Evolutionary conservation across 208 protist species (phyloP).

Genomic region (Phytomonas serpens): DNA sequence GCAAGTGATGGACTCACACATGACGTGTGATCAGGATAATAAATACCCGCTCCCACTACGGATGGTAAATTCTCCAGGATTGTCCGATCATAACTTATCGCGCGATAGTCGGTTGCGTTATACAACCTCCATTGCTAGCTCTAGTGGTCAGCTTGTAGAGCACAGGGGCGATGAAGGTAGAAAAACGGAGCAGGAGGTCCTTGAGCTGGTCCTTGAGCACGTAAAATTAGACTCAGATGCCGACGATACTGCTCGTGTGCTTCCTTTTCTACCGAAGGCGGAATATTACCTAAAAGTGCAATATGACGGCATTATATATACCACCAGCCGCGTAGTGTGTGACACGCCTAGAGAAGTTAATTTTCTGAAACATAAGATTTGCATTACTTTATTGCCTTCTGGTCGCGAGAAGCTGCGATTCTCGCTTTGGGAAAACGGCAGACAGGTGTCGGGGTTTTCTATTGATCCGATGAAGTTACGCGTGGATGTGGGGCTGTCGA

Average conservation of each 20-base stretch:
- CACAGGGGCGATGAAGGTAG: neutral
- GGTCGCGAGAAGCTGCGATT: slow-evolving; percentile 62
- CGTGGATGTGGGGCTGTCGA: slow-evolving; percentile 22
- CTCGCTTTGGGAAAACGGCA: slow-evolving; percentile 67
- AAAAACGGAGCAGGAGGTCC: neutral
- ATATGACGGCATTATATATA: slow-evolving; percentile 34
- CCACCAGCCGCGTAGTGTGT: slow-evolving; percentile 34
- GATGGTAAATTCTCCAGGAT: neutral
- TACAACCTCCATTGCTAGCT: neutral
- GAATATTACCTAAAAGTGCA: slow-evolving; percentile 63
- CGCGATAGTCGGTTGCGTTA: neutral
- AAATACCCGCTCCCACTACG: neutral
- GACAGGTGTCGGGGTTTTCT: slow-evolving; percentile 78
- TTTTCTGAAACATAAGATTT: slow-evolving; percentile 28
- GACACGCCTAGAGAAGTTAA: slow-evolving; percentile 41
- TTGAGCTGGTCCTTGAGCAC: slow-evolving; percentile 29
- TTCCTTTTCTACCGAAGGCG: slow-evolving; percentile 57
- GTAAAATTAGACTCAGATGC: slow-evolving; percentile 45
- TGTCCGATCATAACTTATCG: neutral
- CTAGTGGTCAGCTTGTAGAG: neutral
- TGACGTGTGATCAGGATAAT: neutral
- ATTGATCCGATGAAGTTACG: slow-evolving; percentile 66
- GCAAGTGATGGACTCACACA: neutral
- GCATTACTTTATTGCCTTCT: slow-evolving; percentile 18
- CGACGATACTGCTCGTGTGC: slow-evolving; percentile 43